Percentiles rank a stretch among this genome's conserved stretches.
phyloP scores from a whole-genome alignment of 352 stramenopile species.

The Globisporangium irregulare region DNA sequence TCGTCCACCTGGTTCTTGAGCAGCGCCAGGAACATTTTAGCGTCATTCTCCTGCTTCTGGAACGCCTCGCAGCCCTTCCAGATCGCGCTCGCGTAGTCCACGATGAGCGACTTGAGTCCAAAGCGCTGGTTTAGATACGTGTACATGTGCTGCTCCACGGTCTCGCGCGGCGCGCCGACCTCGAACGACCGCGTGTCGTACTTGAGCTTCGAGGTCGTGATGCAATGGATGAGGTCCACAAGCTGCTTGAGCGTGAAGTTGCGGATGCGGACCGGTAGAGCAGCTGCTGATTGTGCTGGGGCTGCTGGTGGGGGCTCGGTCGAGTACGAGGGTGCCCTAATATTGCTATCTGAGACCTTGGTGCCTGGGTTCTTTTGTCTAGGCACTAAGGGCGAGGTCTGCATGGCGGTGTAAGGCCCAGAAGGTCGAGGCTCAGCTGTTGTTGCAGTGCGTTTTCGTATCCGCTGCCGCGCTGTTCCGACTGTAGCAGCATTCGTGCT shows the following conservation, averaged over 20 bases:
- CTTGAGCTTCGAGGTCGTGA: slow-evolving; percentile 71
- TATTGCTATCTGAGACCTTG: background rate
- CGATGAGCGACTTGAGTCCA: slow-evolving; percentile 63
- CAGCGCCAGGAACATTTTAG: slow-evolving; percentile 72
- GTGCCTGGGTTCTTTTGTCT: too few species aligned
- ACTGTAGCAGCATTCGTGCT: background rate
- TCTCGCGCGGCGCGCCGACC: slow-evolving; percentile 59
- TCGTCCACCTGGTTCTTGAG: slow-evolving; percentile 82
- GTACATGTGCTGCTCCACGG: slow-evolving; percentile 89
- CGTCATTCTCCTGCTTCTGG: slow-evolving; percentile 57
- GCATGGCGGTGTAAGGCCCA: background rate
- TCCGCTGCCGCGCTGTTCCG: slow-evolving; percentile 9
- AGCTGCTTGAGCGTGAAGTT: slow-evolving; percentile 79
- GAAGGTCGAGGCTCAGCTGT: background rate
- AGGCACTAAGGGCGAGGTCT: background rate
- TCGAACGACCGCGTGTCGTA: slow-evolving; percentile 48
- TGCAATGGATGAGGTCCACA: slow-evolving; percentile 66
- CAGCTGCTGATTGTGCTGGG: background rate
- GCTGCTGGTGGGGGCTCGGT: background rate
- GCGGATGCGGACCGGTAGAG: slow-evolving; percentile 17
- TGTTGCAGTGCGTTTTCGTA: slow-evolving; percentile 17
- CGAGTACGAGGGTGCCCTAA: too few species aligned
- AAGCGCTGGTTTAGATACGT: slow-evolving; percentile 88
- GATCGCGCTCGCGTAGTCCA: slow-evolving; percentile 80
- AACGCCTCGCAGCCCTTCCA: slow-evolving; percentile 67